Evolutionary conservation across 176 grass and related monocot species (phyloP).

Genomic region (Avena atlantica): DNA sequence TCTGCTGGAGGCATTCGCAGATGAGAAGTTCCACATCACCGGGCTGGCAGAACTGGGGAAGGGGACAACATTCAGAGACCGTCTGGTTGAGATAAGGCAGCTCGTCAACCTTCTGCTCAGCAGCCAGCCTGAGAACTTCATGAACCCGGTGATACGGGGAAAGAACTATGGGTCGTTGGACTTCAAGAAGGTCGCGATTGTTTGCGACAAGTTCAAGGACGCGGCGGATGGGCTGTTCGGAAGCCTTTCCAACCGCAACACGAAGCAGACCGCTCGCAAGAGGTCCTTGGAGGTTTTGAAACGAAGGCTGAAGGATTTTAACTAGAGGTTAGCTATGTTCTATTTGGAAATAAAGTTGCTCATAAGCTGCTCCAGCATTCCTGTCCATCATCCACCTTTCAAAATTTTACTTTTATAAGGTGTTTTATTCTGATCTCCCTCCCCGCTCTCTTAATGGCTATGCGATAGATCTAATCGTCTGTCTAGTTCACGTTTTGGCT

Average conservation of each 20-base stretch:
- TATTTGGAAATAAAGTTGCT: not conserved
- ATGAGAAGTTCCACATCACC: slow-evolving; percentile 76
- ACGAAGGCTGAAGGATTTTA: slow-evolving; percentile 52
- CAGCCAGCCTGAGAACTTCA: slow-evolving; percentile 93
- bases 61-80: slow-evolving; percentile 74
- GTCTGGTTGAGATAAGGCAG: slow-evolving; percentile 86
- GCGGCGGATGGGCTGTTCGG: slow-evolving; percentile 71
- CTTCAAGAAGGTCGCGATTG: slow-evolving; percentile 75
- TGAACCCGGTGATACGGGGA: slow-evolving; percentile 90
- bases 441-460: not conserved
- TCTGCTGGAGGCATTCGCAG: slow-evolving; percentile 73
- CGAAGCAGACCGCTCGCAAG: slow-evolving; percentile 77
- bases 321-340: not conserved
- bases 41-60: slow-evolving; percentile 68
- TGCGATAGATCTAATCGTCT: not conserved
- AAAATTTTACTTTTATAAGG: not conserved
- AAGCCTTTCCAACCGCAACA: slow-evolving; percentile 77
- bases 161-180: slow-evolving; percentile 85
- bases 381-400: not conserved
- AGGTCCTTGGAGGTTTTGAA: slow-evolving; percentile 95
- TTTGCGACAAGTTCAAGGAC: slow-evolving; percentile 94
- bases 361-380: not conserved
- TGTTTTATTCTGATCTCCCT: not conserved
- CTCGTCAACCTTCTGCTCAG: slow-evolving; percentile 86
- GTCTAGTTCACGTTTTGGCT: not conserved